Base-by-base conservation (phyloP, 345 rosid species). In the rapeseed (Brassica napus) region DNA sequence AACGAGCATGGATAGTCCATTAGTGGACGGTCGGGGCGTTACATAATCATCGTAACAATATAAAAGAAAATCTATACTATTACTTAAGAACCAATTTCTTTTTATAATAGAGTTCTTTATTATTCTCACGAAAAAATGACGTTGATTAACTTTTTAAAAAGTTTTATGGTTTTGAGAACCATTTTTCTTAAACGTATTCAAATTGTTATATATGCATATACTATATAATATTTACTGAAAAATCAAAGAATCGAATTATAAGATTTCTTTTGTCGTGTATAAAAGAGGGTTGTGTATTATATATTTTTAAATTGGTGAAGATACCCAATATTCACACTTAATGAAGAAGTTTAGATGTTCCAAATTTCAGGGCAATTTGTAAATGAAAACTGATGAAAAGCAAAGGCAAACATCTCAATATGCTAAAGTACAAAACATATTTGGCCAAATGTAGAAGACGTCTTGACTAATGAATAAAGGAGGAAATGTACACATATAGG, bases 391-490 rank as follows among this genome's bases (percentile, higher is more conserved):
- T 62, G 30, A 49, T 12, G 37, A 54, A 28, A 28, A 65, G 11
- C 1, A 65, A 57, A 66, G 71, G 54, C 35, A 52, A 14, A 12
- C 15, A 64, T 63, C 9, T 74, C 69, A 21, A 3, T 52, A 34
- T 21, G 65, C 9, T 18, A 52, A 65, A 74, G 24, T 21, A 65
- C 14, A 32, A 7, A 23, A 60, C 75, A 77, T 63, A 63, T 77
- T 77, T 70, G 65, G 75, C 65, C 65, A 77, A 49, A 63, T 49
- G 70, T 52, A 67, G 79, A 66, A 65, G 32, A 15, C 11, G 47
- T 68, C 39, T 14, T 62, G 32, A 58, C 52, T 74, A 52, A 64
- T 54, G 54, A 55, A 37, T 44, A 47, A 23, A 61, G 32, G 2
- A 14, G 55, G 39, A 69, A 61, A n/a, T 31, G 26, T 49, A 76